A percentile compares a stretch with the other conserved stretches of the same genome.
These are phyloP conservation scores for Pestalotiopsis sp. DNA, from an alignment of 2,329 filamentous ascomycete genomes.

Conservation along the genomic window DNA sequence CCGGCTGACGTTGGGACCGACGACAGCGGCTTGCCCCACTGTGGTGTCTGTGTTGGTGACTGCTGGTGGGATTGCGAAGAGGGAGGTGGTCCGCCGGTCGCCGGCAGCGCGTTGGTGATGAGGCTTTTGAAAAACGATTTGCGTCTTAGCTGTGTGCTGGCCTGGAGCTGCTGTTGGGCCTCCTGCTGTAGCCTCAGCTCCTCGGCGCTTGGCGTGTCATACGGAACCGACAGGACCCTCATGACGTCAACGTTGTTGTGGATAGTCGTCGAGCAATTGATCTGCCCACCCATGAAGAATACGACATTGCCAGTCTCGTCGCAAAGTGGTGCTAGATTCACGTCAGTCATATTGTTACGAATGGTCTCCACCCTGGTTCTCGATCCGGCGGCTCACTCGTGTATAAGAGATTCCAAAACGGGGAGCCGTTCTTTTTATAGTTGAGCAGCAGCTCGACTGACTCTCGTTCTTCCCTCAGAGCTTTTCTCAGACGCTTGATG, in stretches of 20 bases:
- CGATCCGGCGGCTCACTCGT: constrained; percentile 7
- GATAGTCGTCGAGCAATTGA: constrained; percentile 46
- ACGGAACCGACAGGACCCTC: constrained; percentile 32
- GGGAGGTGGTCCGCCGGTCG: background rate
- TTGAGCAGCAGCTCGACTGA: constrained; percentile 37
- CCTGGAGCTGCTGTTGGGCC: background rate
- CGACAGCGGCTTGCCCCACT: background rate
- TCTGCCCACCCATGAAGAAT: constrained; percentile 47
- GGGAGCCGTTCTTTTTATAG: constrained; percentile 48
- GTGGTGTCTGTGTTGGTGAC: constrained; percentile 10
- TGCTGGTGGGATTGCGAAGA: background rate
- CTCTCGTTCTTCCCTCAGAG: constrained; percentile 30
- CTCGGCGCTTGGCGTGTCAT: background rate
- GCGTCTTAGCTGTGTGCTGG: background rate
- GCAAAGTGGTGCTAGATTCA: constrained; percentile 35
- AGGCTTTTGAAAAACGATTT: background rate
- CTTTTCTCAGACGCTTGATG: constrained; percentile 37
- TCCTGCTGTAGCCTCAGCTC: background rate
- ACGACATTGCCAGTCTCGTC: constrained; percentile 37
- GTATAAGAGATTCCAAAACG: constrained; percentile 48
- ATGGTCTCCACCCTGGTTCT: background rate
- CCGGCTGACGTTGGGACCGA: background rate
- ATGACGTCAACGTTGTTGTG: constrained; percentile 42
- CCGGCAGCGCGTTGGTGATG: background rate
- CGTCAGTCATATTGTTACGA: constrained; percentile 30